Base-by-base conservation (phyloP, 495 filamentous ascomycete species). In the Penicillium tannophilum region DNA sequence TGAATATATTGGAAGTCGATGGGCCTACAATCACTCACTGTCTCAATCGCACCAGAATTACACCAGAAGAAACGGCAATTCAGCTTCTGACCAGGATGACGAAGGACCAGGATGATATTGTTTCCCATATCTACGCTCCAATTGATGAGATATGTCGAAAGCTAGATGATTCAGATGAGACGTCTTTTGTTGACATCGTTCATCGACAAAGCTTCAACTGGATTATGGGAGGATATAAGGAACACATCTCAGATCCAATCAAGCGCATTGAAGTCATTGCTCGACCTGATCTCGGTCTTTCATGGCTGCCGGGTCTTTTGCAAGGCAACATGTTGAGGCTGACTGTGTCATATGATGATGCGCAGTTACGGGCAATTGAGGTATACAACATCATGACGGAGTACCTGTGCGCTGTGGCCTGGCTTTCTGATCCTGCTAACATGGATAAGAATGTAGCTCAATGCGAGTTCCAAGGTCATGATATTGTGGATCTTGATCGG, bases 371-470 rank as follows among this genome's bases (percentile, higher is more conserved):
- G 8, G 31, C 31, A 7, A 35, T n/a, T 14, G 53, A 61, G 16
- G 47, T 46, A 35, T 31, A 26, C 19, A 19, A 50, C 0, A 20
- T 52, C 11, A 56, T 44, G 53, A 45, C 26, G 45, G 52, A 44
- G 41, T 61, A 26, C 33, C 17, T 61, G 46, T 56, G 44, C 24
- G 52, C 53, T 16, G 39, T 23, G 4, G 46, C 45, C 20, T 61
- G 59, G 59, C 17, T 61, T 33, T 56, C 44, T 16, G 47, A 61
- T 6, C 31, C 45, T 10, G 45, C 7, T 10, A 61, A 61, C 31
- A 10, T 44, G 52, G 28, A 61, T 19, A 48, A 55, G 48, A 39
- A 26, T 17, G 36, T 52, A 3, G 14, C 48, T 14, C 43, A 63
- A 19, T 59, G 52, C 41, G 26, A 28, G 36, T 55, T 55, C 33